These are phyloP conservation scores for Chalaropsis thielavioides DNA, from an alignment of 2,329 filamentous ascomycete species.

Conservation along the genomic window DNA sequence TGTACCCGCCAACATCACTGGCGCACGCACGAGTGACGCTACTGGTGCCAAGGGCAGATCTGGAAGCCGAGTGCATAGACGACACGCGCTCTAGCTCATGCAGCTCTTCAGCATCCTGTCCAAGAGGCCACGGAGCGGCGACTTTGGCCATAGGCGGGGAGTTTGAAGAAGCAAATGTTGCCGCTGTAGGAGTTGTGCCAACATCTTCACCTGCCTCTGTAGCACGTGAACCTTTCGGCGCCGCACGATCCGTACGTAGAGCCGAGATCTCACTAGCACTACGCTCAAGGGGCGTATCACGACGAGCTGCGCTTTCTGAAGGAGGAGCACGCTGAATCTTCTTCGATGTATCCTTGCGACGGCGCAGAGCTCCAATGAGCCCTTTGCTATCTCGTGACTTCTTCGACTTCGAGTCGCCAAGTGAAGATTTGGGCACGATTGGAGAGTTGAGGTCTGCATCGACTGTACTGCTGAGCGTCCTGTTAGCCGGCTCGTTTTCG, in stretches of 20 bases:
- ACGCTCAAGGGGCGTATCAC: conserved; percentile 48
- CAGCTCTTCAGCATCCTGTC: background rate
- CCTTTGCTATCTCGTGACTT: conserved; percentile 21
- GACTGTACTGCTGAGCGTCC: background rate
- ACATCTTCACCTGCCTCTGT: background rate
- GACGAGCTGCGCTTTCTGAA: conserved; percentile 43
- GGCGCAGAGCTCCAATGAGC: conserved; percentile 47
- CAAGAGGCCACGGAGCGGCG: conserved; percentile 8
- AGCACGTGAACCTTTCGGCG: conserved; percentile 18
- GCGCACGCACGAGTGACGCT: conserved; percentile 11
- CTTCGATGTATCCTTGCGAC: conserved; percentile 38
- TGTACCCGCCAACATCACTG: background rate
- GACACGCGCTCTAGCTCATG: conserved; percentile 7
- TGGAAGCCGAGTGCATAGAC: conserved; percentile 3
- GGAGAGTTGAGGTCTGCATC: background rate
- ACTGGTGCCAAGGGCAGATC: conserved; percentile 8
- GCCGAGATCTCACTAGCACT: conserved; percentile 38
- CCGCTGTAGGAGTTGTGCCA: background rate
- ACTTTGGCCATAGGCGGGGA: background rate
- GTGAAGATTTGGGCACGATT: conserved; percentile 21
- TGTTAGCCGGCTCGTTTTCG: background rate
- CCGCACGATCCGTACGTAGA: conserved; percentile 26
- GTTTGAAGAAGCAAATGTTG: background rate
- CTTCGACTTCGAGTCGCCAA: conserved; percentile 20
- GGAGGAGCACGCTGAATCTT: conserved; percentile 40